Evolutionary conservation across 768 basidiomycete genomes (phyloP).

Genomic region (Auricularia sp.): DNA sequence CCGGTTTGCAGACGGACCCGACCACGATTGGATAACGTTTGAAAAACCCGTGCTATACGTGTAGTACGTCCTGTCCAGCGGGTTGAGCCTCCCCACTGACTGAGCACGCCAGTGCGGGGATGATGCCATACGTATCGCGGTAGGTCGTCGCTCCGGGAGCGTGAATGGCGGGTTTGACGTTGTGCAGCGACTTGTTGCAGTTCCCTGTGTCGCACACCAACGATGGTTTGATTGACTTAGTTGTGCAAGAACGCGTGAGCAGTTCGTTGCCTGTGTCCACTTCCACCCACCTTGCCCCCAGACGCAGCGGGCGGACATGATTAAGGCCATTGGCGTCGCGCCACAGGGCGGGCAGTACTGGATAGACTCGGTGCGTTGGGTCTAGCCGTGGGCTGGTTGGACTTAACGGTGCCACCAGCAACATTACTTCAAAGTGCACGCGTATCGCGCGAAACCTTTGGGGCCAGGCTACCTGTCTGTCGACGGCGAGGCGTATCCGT

Average conservation of each 20-base stretch:
- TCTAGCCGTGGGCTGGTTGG: background rate
- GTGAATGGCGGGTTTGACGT: conserved; percentile 1
- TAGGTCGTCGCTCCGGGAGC: conserved; percentile 23
- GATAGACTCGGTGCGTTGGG: conserved; percentile 41
- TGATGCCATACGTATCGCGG: conserved; percentile 64
- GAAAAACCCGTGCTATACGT: conserved; percentile 60
- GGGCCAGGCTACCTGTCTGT: conserved; percentile 48
- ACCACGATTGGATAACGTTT: conserved; percentile 61
- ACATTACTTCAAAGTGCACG: conserved; percentile 61
- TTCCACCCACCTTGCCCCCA: conserved; percentile 14
- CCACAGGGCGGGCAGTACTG: conserved; percentile 54
- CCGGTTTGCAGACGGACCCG: conserved; percentile 32
- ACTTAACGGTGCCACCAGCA: conserved; percentile 33
- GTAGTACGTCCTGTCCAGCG: conserved; percentile 25
- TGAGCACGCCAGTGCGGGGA: conserved; percentile 39
- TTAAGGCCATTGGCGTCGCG: conserved; percentile 50
- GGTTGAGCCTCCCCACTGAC: background rate
- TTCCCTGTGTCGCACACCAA: conserved; percentile 75
- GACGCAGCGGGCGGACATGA: conserved; percentile 41
- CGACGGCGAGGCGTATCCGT: conserved; percentile 72
- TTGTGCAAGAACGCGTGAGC: conserved; percentile 52
- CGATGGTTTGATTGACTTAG: conserved; percentile 69
- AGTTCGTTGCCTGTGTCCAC: conserved; percentile 1
- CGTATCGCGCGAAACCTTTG: conserved; percentile 62
- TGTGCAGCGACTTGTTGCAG: conserved; percentile 59